Conservation (phyloP, 129 eudicot genomes). For the Centaurea solstitialis region DNA sequence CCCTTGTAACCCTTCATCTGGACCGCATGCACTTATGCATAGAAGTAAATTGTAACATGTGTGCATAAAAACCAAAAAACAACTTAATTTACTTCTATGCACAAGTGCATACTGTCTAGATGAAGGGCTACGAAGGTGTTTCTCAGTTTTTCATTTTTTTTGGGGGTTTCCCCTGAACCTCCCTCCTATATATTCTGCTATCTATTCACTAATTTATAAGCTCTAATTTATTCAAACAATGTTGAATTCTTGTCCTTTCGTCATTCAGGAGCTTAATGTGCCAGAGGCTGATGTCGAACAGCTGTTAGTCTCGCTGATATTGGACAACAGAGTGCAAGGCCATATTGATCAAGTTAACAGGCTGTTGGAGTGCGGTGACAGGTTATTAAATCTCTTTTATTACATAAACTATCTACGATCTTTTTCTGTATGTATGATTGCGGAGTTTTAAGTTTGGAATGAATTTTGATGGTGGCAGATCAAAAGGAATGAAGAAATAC, state of each 20-base stretch:
- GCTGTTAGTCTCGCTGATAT: slow-evolving; percentile 80
- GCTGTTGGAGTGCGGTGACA: slow-evolving; percentile 92
- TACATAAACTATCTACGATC: background rate
- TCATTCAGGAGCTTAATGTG: slow-evolving; percentile 86
- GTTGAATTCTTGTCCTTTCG: background rate
- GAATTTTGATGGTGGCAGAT: slow-evolving; percentile 51
- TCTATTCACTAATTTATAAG: background rate
- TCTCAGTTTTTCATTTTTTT: no score
- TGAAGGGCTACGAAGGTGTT: no score
- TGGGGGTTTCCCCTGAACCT: no score
- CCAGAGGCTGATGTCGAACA: slow-evolving; percentile 95
- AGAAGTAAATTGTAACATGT: no score
- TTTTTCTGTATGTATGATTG: background rate
- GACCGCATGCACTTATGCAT: no score
- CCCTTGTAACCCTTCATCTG: no score
- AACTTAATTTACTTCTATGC: no score
- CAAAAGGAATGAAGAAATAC: slow-evolving; percentile 94
- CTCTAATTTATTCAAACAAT: background rate
- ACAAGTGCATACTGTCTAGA: no score
- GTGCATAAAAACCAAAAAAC: no score
- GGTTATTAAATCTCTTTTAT: slow-evolving; percentile 42
- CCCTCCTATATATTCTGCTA: background rate
- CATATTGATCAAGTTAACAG: slow-evolving; percentile 98
- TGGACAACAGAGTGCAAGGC: slow-evolving; percentile 93
- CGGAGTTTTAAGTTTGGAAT: slow-evolving; percentile 6